These are phyloP conservation scores for Chrysoporthe deuterocubensis DNA, from an alignment of 2,329 filamentous ascomycete species.

Conservation along the genomic window DNA sequence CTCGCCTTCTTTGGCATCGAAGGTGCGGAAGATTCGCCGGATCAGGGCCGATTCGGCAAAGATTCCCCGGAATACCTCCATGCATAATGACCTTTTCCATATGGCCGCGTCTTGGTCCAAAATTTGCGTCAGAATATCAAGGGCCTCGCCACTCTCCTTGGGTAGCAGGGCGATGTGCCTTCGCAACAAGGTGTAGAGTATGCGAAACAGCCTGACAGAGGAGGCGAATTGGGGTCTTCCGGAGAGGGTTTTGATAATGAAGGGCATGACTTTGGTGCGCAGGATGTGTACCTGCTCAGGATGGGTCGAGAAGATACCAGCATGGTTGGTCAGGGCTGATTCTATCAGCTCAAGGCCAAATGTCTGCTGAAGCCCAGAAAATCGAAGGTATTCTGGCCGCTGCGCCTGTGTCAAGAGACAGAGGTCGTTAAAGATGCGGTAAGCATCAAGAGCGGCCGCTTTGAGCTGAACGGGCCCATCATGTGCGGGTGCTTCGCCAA, in stretches of 20 bases:
- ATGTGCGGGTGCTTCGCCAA: slow-evolving; percentile 69
- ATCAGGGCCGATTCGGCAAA: slow-evolving; percentile 82
- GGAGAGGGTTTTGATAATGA: slow-evolving; percentile 77
- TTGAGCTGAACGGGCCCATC: slow-evolving; percentile 69
- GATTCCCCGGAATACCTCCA: slow-evolving; percentile 87
- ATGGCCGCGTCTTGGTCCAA: slow-evolving; percentile 81
- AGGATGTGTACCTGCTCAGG: slow-evolving; percentile 81
- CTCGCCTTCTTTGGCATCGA: slow-evolving; percentile 73
- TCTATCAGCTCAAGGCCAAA: slow-evolving; percentile 93
- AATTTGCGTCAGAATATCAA: slow-evolving; percentile 81
- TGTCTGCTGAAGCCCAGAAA: slow-evolving; percentile 76
- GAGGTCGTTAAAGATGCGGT: slow-evolving; percentile 85
- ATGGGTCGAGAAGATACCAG: slow-evolving; percentile 76
- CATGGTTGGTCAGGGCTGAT: slow-evolving; percentile 84
- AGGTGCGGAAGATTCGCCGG: slow-evolving; percentile 78
- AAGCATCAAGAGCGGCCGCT: slow-evolving; percentile 82
- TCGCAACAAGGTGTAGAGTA: slow-evolving; percentile 80
- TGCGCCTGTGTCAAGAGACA: slow-evolving; percentile 87
- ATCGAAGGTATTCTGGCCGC: slow-evolving; percentile 78
- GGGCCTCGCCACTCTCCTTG: slow-evolving; percentile 79
- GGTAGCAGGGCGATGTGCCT: slow-evolving; percentile 76
- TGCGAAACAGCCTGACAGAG: slow-evolving; percentile 79
- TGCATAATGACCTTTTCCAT: slow-evolving; percentile 89
- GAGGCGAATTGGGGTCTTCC: slow-evolving; percentile 80
- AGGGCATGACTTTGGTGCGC: slow-evolving; percentile 77